Conservation (phyloP, 2,329 filamentous ascomycete genomes). For the Colletotrichum nymphaeae region DNA sequence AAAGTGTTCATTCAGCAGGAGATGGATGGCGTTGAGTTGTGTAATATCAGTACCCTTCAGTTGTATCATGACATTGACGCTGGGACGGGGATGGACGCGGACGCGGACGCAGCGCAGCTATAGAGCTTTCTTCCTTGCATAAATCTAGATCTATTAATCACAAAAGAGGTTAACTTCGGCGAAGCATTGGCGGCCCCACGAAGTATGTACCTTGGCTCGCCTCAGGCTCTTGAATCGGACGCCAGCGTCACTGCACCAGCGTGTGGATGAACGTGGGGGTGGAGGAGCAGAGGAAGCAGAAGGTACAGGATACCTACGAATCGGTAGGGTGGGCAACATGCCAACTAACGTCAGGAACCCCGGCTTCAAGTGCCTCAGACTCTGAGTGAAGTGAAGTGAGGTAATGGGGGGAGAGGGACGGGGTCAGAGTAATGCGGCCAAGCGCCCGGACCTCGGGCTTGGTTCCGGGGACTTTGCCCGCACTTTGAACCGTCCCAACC, state of each 20-base stretch:
- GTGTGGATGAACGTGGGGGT: background rate
- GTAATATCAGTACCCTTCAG: constrained; percentile 30
- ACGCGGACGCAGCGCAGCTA: constrained; percentile 11
- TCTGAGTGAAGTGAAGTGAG: no score
- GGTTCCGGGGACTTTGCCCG: constrained; percentile 28
- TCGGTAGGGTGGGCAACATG: background rate
- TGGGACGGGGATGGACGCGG: constrained; percentile 1
- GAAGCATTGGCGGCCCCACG: background rate
- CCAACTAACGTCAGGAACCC: background rate
- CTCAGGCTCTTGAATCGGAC: no score
- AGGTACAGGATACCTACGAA: background rate
- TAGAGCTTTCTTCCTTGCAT: constrained; percentile 30
- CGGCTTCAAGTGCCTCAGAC: background rate
- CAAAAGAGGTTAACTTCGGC: constrained; percentile 27
- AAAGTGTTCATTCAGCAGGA: background rate
- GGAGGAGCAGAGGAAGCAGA: background rate
- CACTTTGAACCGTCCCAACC: background rate
- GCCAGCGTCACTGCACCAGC: no score
- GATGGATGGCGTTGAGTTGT: constrained; percentile 25
- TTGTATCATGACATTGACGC: constrained; percentile 31
- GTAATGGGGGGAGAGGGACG: background rate
- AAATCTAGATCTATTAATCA: constrained; percentile 34
- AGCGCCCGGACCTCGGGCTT: constrained; percentile 12
- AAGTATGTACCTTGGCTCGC: background rate
- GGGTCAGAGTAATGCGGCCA: background rate